These are phyloP conservation scores for Scedosporium boydii DNA, from an alignment of 2,329 filamentous ascomycete genomes.

Conservation along the genomic window DNA sequence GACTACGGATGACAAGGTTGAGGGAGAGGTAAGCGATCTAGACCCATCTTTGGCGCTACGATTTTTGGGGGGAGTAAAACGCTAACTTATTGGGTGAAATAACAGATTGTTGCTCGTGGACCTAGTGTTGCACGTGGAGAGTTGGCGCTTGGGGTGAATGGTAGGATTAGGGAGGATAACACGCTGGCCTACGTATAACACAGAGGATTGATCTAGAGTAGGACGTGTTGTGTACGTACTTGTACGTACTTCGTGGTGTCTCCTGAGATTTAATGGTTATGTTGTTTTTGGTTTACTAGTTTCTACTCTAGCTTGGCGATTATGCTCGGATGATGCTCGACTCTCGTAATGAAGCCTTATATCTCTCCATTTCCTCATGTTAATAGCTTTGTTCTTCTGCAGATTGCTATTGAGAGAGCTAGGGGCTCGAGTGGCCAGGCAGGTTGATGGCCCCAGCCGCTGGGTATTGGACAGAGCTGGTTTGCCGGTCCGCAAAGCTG, in stretches of 20 bases:
- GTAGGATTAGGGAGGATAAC: constrained; percentile 60
- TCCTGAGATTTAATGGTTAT: too few relatives aligned
- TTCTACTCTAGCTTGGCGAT: too few relatives aligned
- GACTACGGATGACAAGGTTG: constrained; percentile 51
- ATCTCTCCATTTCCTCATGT: too few relatives aligned
- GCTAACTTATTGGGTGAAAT: not conserved
- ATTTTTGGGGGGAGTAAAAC: not conserved
- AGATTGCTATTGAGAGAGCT: too few relatives aligned
- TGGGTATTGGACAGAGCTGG: too few relatives aligned
- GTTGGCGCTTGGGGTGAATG: constrained; percentile 52
- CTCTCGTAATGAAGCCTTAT: too few relatives aligned
- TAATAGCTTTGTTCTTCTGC: too few relatives aligned
- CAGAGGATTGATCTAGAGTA: too few relatives aligned
- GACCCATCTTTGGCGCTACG: not conserved
- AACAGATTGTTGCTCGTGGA: constrained; percentile 59
- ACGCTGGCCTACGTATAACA: constrained; percentile 51
- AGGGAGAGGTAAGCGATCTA: constrained; percentile 49
- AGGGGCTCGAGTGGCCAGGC: too few relatives aligned
- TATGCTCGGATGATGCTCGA: not conserved
- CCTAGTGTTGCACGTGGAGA: constrained; percentile 64
- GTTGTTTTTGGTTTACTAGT: too few relatives aligned
- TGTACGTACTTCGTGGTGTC: not conserved
- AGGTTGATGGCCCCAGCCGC: too few relatives aligned
- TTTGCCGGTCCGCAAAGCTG: too few relatives aligned
- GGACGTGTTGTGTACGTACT: not conserved